These are phyloP conservation scores for Lachancea quebecensis DNA, from an alignment of 805 yeast species.

Conservation along the genomic window DNA sequence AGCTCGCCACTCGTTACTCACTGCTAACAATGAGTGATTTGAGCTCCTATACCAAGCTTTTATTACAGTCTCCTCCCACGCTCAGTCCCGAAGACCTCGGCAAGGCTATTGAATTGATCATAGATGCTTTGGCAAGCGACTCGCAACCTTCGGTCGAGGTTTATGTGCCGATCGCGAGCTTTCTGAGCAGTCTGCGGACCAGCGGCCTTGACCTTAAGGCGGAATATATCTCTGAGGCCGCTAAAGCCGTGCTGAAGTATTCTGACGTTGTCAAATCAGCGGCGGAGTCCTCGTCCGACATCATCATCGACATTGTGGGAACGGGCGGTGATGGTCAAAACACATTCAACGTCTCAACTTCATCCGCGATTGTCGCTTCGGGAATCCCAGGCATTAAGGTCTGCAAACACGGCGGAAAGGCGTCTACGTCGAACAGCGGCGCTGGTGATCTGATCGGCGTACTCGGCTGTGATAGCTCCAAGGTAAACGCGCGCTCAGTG, in stretches of 20 bases:
- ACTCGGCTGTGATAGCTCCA: constrained; percentile 76
- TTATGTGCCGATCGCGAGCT: constrained; percentile 65
- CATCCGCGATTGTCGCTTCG: constrained; percentile 89
- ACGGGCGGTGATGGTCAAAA: constrained; percentile 99
- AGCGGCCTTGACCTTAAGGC: constrained; percentile 76
- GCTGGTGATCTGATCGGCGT: constrained; percentile 80
- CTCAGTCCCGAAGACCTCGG: constrained; percentile 60
- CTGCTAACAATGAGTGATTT: constrained; percentile 4
- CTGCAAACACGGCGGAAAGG: constrained; percentile 97
- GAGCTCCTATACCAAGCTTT: constrained; percentile 40
- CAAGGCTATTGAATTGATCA: constrained; percentile 52
- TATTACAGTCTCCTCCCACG: constrained; percentile 53
- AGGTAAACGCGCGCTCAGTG: constrained; percentile 59
- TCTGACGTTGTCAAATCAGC: constrained; percentile 48
- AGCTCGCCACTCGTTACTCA: not conserved
- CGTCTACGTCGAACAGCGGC: constrained; percentile 88
- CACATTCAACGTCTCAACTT: constrained; percentile 93
- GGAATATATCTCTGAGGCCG: constrained; percentile 81
- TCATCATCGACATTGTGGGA: constrained; percentile 77
- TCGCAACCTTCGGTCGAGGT: constrained; percentile 4
- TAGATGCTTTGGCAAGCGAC: constrained; percentile 45
- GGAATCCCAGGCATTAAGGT: constrained; percentile 69
- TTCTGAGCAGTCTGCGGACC: constrained; percentile 68
- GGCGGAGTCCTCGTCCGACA: constrained; percentile 44
- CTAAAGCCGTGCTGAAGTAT: constrained; percentile 58